phyloP scores from a whole-genome alignment of 345 rosid species.

The Camelina laxa region DNA sequence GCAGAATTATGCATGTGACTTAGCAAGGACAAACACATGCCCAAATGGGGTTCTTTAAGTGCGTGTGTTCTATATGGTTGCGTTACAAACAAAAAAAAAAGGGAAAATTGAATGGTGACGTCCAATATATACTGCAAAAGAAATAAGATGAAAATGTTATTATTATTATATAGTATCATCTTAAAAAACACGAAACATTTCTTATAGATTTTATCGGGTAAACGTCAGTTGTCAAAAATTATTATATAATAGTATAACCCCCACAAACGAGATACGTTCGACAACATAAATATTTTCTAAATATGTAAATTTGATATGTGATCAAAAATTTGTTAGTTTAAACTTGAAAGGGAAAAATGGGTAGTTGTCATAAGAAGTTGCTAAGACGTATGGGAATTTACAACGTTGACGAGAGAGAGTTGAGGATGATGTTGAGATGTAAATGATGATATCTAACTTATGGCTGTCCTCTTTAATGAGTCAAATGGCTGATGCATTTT shows the following conservation, averaged over 20 bases:
- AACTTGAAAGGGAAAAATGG: background rate
- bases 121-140: background rate
- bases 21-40: background rate
- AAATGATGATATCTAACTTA: constrained; percentile 31
- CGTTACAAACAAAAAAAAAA: background rate
- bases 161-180: background rate
- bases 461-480: constrained; percentile 41
- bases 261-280: background rate
- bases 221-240: background rate
- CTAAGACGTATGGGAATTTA: constrained; percentile 12
- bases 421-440: constrained; percentile 2
- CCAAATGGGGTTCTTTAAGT: background rate
- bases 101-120: background rate
- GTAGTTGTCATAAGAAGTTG: constrained; percentile 20
- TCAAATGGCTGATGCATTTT: constrained; percentile 35
- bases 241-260: too few relatives aligned
- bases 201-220: background rate
- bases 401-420: constrained; percentile 16
- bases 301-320: background rate
- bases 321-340: background rate
- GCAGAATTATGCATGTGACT: background rate
- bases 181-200: background rate
- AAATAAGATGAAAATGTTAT: background rate
- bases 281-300: background rate
- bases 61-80: background rate